phyloP scores from a whole-genome alignment of 495 filamentous ascomycete species.

The Aspergillus taichungensis region DNA sequence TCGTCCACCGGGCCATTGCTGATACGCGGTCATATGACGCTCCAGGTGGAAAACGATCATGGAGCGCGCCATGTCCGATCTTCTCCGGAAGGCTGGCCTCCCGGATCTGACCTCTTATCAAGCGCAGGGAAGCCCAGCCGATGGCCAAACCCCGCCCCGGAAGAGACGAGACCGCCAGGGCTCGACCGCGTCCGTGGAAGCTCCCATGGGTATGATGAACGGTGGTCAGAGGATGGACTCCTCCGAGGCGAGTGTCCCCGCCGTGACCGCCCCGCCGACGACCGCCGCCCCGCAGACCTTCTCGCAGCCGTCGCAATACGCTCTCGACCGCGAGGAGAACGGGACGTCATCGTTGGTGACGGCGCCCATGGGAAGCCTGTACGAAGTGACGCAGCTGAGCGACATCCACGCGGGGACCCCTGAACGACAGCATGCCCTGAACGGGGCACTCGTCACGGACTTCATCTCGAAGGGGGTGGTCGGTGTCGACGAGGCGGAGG shows the following conservation, averaged over 20 bases:
- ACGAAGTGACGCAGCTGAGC: conserved; percentile 50
- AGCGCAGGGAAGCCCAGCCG: conserved; percentile 24
- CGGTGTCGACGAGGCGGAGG: conserved; percentile 40
- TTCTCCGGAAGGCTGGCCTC: conserved; percentile 37
- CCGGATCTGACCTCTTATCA: conserved; percentile 41
- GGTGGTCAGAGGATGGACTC: conserved; percentile 12
- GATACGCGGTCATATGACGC: conserved; percentile 2
- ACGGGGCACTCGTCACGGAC: conserved; percentile 39
- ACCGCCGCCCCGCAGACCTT: conserved; percentile 13
- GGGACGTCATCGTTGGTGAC: conserved; percentile 38
- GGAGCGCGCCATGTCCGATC: conserved; percentile 37
- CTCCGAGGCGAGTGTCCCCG: conserved; percentile 4
- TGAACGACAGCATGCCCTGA: conserved; percentile 24
- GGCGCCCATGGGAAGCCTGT: conserved; percentile 51
- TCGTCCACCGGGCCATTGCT: neutral
- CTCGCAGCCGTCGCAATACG: conserved; percentile 29
- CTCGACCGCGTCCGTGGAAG: conserved; percentile 34
- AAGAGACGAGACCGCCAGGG: conserved; percentile 30
- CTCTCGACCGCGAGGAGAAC: conserved; percentile 36
- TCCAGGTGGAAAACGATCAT: conserved; percentile 39
- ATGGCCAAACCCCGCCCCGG: conserved; percentile 14
- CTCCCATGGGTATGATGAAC: conserved; percentile 8
- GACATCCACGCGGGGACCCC: conserved; percentile 34
- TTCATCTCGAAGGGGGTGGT: conserved; percentile 44
- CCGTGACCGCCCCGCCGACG: conserved; percentile 9